phyloP scores from a whole-genome alignment of 441 rosid genomes.

The Theobroma grandiflorum region DNA sequence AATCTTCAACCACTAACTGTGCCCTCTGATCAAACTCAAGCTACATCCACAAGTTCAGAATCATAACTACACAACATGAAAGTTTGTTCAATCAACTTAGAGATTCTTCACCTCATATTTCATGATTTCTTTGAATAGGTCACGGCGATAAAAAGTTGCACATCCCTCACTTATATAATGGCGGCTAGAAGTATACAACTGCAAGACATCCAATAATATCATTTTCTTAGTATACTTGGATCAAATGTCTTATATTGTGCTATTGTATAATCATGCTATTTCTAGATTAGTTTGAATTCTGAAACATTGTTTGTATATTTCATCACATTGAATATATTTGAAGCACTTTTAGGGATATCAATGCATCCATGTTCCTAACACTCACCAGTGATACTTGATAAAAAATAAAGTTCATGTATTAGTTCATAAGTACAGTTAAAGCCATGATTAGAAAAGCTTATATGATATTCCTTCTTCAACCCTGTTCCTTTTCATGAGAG shows the following conservation, averaged over 20 bases:
- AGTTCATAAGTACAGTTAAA: not conserved
- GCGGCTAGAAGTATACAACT: conserved; percentile 33
- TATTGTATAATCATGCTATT: not conserved
- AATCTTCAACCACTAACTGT: conserved; percentile 32
- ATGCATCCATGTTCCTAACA: too few species aligned
- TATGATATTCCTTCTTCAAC: not conserved
- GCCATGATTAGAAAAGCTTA: not conserved
- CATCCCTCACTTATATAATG: conserved; percentile 36
- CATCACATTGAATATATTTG: too few species aligned
- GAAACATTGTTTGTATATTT: too few species aligned
- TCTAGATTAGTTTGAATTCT: not conserved
- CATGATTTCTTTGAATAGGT: conserved; percentile 37
- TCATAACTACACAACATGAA: not conserved
- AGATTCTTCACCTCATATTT: conserved; percentile 40
- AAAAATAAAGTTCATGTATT: not conserved
- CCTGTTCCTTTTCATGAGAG: not conserved
- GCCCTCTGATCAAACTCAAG: conserved; percentile 42
- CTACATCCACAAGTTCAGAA: conserved; percentile 30
- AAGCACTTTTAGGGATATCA: too few species aligned
- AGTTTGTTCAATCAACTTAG: not conserved
- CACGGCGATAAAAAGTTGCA: conserved; percentile 43
- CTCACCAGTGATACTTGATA: not conserved
- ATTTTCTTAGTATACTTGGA: not conserved
- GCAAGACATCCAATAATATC: conserved; percentile 20
- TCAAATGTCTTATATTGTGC: not conserved